A percentile compares a stretch with the other conserved stretches of the same genome.
These are phyloP conservation scores for Myxozyma melibiosi DNA, from an alignment of 805 yeast species.

Conservation along the genomic window DNA sequence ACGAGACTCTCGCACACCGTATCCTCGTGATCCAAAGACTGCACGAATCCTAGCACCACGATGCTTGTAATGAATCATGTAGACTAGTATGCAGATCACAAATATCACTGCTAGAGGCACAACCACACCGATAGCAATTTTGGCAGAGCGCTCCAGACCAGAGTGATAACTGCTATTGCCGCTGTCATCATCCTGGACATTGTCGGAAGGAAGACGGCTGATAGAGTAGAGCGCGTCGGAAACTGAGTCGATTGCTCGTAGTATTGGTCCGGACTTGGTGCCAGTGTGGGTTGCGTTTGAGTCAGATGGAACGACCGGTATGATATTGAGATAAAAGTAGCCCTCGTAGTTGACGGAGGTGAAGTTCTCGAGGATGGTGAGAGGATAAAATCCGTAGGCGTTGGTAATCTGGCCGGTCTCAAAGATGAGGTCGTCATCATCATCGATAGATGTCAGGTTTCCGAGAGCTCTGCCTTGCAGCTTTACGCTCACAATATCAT, in stretches of 20 bases:
- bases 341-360: slow-evolving; percentile 35
- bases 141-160: slow-evolving; percentile 14
- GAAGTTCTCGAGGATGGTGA: slow-evolving; percentile 38
- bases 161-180: slow-evolving; percentile 7
- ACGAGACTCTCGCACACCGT: slow-evolving; percentile 14
- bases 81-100: slow-evolving; percentile 8
- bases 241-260: slow-evolving; percentile 44
- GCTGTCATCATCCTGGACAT: slow-evolving; percentile 32
- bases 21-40: slow-evolving; percentile 18
- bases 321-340: slow-evolving; percentile 45
- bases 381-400: slow-evolving; percentile 47
- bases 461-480: slow-evolving; percentile 45
- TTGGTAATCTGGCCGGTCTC: slow-evolving; percentile 44
- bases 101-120: slow-evolving; percentile 22
- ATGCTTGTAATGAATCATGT: slow-evolving; percentile 6
- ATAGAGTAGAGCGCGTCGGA: slow-evolving; percentile 42
- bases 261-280: slow-evolving; percentile 46
- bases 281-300: slow-evolving; percentile 47
- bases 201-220: slow-evolving; percentile 50
- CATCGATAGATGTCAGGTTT: slow-evolving; percentile 34
- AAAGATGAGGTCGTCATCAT: slow-evolving; percentile 41
- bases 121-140: slow-evolving; percentile 20
- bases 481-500: slow-evolving; percentile 43
- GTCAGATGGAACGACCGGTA: slow-evolving; percentile 45
- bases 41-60: background rate